These are phyloP conservation scores for Rosa persica DNA, from an alignment of 306 rosid genomes.

Conservation along the genomic window DNA sequence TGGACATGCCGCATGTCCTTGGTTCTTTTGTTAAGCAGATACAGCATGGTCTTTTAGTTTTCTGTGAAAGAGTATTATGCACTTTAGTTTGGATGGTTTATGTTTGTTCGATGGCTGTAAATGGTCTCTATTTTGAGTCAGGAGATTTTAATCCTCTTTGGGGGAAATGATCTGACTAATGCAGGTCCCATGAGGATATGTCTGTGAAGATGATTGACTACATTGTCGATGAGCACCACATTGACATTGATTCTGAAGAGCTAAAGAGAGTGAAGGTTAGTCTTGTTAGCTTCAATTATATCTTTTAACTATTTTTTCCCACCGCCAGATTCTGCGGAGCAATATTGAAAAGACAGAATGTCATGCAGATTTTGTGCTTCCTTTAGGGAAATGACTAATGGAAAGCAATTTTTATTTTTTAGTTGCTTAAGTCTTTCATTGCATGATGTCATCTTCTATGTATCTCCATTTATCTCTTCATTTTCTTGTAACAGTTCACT, in stretches of 20 bases:
- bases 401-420: neutral
- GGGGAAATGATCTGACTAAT: constrained; percentile 12
- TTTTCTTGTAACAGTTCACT: constrained; percentile 9
- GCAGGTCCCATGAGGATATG: constrained; percentile 92
- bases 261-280: constrained; percentile 63
- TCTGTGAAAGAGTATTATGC: constrained; percentile 1
- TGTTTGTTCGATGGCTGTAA: constrained; percentile 9
- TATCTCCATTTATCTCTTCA: constrained; percentile 7
- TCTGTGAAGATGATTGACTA: constrained; percentile 78
- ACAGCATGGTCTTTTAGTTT: neutral
- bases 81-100: neutral
- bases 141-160: constrained; percentile 20
- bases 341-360: constrained; percentile 11
- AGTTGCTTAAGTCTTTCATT: neutral
- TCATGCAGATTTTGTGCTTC: neutral
- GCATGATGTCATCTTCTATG: constrained; percentile 10
- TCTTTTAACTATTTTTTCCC: constrained; percentile 1
- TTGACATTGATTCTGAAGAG: constrained; percentile 63
- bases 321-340: constrained; percentile 6
- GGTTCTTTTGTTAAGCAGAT: neutral
- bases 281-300: neutral
- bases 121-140: neutral
- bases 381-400: neutral
- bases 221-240: constrained; percentile 72
- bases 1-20: neutral